Percentiles rank a stretch among this genome's conserved stretches.
phyloP scores from a whole-genome alignment of 2,329 filamentous ascomycete species.

The Aspergillus aculeatinus region DNA sequence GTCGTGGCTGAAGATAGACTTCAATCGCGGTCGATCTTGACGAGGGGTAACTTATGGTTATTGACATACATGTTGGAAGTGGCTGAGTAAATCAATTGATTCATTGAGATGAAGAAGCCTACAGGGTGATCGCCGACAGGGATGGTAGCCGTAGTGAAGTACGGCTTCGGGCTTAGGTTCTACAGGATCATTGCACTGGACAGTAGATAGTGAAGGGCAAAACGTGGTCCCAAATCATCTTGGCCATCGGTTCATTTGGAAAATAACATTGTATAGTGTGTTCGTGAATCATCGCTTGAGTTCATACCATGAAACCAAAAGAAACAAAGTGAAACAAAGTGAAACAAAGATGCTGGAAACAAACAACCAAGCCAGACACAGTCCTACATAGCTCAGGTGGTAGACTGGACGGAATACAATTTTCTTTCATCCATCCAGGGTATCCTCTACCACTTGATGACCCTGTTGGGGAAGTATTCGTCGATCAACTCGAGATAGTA shows the following conservation, averaged over 20 bases:
- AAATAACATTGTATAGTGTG: background rate
- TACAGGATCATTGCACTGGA: too few relatives aligned
- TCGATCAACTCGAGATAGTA: conserved; percentile 75
- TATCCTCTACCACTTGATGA: conserved; percentile 63
- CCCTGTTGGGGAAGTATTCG: conserved; percentile 68
- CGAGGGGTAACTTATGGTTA: too few relatives aligned
- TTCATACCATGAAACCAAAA: background rate
- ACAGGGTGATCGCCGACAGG: background rate
- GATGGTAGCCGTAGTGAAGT: background rate
- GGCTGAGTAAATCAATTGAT: too few relatives aligned
- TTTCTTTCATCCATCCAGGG: background rate
- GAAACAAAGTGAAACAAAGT: too few relatives aligned
- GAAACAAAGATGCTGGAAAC: background rate
- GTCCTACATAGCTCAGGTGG: background rate
- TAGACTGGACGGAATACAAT: background rate
- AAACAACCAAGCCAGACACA: background rate
- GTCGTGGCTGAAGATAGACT: too few relatives aligned
- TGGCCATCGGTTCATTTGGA: background rate
- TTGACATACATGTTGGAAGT: too few relatives aligned
- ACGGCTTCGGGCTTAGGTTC: too few relatives aligned
- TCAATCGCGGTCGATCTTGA: too few relatives aligned
- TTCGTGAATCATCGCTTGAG: background rate
- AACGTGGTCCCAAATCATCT: background rate
- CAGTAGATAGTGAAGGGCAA: too few relatives aligned
- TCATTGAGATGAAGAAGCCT: too few relatives aligned